A percentile compares a stretch with the other conserved stretches of the same genome.
Evolutionary conservation across 495 filamentous ascomycete genomes (phyloP).

Genomic region (Podospora conica): DNA sequence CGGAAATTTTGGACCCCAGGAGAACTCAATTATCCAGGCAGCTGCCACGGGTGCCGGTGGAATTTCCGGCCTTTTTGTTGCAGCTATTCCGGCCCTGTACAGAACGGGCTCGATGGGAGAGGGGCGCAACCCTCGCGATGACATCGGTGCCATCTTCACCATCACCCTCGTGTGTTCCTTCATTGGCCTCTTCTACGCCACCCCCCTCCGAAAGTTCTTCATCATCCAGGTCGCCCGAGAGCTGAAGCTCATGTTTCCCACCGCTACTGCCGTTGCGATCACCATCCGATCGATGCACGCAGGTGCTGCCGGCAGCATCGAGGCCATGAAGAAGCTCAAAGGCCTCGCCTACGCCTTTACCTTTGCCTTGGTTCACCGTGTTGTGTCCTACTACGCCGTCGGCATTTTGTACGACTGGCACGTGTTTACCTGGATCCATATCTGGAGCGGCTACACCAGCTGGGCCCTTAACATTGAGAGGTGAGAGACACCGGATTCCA

Average conservation of each 20-base stretch:
- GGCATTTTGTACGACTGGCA: constrained; percentile 66
- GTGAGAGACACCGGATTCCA: too few relatives aligned
- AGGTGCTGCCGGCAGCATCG: constrained; percentile 42
- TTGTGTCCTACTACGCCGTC: constrained; percentile 55
- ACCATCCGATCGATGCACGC: constrained; percentile 62
- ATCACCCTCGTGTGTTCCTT: constrained; percentile 60
- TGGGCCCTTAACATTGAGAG: constrained; percentile 54
- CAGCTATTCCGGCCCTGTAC: constrained; percentile 59
- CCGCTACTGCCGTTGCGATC: constrained; percentile 56
- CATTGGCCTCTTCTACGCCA: constrained; percentile 63
- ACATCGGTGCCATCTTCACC: constrained; percentile 54
- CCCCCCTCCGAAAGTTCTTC: constrained; percentile 63
- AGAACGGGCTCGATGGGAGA: constrained; percentile 45
- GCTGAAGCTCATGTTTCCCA: constrained; percentile 58
- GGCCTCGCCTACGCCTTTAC: constrained; percentile 48
- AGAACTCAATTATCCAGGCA: constrained; percentile 62
- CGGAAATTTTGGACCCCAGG: constrained; percentile 56
- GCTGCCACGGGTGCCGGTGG: constrained; percentile 59
- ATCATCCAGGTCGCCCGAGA: constrained; percentile 59
- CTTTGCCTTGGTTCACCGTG: constrained; percentile 45
- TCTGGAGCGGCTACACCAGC: constrained; percentile 53
- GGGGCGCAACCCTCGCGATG: constrained; percentile 41
- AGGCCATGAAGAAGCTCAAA: constrained; percentile 56
- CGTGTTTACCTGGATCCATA: constrained; percentile 56
- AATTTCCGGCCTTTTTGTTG: constrained; percentile 57